Conservation (phyloP, 345 rosid genomes). For the Hypericum perforatum region DNA sequence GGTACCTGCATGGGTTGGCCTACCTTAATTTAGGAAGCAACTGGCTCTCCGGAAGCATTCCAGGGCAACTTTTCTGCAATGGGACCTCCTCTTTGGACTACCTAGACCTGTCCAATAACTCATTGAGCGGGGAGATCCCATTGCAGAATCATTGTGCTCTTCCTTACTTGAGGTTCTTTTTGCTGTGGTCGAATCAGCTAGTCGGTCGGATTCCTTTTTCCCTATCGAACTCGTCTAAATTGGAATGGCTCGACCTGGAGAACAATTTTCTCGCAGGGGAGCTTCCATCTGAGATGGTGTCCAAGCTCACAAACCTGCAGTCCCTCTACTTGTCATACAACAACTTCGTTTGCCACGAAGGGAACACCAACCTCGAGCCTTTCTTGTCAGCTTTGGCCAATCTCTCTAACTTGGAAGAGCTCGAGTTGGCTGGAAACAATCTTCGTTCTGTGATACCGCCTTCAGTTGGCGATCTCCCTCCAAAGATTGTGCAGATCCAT, state of each 20-base stretch:
- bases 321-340: conserved; percentile 78
- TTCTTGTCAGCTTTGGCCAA: conserved; percentile 58
- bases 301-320: conserved; percentile 52
- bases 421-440: conserved; percentile 66
- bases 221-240: conserved; percentile 55
- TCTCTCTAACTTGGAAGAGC: conserved; percentile 53
- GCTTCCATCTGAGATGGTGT: conserved; percentile 50
- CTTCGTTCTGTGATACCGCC: conserved; percentile 63
- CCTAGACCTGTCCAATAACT: conserved; percentile 72
- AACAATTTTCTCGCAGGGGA: conserved; percentile 63
- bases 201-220: conserved; percentile 47
- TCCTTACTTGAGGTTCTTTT: conserved; percentile 42
- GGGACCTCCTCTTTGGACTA: conserved; percentile 44
- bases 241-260: conserved; percentile 77
- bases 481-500: conserved; percentile 54
- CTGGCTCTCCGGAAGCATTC: conserved; percentile 44
- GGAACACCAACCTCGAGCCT: conserved; percentile 68
- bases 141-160: conserved; percentile 39
- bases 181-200: conserved; percentile 75
- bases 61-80: conserved; percentile 52
- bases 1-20: conserved; percentile 31
- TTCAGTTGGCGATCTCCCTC: conserved; percentile 50
- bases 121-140: conserved; percentile 55
- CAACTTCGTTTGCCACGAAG: conserved; percentile 51
- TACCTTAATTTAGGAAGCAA: conserved; percentile 61